Evolutionary conservation across 257 asterid genomes (phyloP).

Genomic region (Capsicum baccatum): DNA sequence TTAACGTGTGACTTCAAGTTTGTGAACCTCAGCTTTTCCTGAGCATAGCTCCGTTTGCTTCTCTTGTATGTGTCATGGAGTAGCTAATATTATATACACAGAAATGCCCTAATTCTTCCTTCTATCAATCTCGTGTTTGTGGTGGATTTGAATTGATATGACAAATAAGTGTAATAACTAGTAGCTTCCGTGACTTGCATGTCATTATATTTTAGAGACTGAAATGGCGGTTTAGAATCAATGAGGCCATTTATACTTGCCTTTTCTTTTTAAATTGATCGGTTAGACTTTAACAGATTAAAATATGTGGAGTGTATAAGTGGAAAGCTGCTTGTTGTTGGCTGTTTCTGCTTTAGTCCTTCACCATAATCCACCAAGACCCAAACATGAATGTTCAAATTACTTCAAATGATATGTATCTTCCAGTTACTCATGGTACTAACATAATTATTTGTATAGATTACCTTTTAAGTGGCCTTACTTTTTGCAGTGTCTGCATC

Average conservation of each 20-base stretch:
- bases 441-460: background rate
- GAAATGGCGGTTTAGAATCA: background rate
- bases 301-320: background rate
- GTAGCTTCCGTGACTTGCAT: background rate
- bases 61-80: background rate
- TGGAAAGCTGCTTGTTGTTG: background rate
- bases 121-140: slow-evolving; percentile 4
- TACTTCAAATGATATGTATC: background rate
- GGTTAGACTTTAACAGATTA: background rate
- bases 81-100: background rate
- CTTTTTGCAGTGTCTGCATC: background rate
- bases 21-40: background rate
- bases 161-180: background rate
- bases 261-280: background rate
- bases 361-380: background rate
- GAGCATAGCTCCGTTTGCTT: background rate
- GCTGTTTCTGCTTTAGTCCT: background rate
- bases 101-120: background rate
- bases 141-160: slow-evolving; percentile 12
- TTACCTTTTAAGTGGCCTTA: background rate
- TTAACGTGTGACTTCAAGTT: background rate
- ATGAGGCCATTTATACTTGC: background rate
- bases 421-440: background rate
- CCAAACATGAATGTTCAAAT: background rate
- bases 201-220: background rate